A percentile compares a stretch with the other conserved stretches of the same genome.
Evolutionary conservation across 2,329 filamentous ascomycete species (phyloP).

Genomic region (Epichloe coenophiala): DNA sequence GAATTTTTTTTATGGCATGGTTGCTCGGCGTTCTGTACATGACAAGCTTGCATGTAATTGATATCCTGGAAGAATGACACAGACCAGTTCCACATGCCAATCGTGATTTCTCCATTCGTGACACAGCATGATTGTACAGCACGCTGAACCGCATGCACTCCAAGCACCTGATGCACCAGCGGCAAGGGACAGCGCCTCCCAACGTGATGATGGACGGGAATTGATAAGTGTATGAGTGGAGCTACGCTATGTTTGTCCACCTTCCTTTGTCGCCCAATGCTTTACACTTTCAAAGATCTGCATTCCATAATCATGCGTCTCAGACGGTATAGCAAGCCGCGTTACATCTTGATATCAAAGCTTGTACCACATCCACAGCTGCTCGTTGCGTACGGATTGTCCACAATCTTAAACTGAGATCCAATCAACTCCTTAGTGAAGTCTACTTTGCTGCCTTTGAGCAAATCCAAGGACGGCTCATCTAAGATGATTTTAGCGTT

Average conservation of each 20-base stretch:
- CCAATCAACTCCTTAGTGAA: constrained; percentile 90
- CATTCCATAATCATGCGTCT: not conserved
- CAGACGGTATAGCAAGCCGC: not conserved
- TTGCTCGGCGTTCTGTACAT: constrained; percentile 27
- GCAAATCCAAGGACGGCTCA: constrained; percentile 67
- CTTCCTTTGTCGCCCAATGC: not conserved
- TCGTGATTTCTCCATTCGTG: not conserved
- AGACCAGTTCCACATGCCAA: constrained; percentile 20
- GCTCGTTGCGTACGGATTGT: constrained; percentile 83
- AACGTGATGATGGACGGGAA: too few relatives aligned
- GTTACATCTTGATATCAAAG: constrained; percentile 73
- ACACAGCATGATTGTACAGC: not conserved
- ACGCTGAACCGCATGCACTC: too few relatives aligned
- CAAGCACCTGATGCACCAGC: too few relatives aligned
- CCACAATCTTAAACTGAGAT: constrained; percentile 85
- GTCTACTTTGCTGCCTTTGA: constrained; percentile 91
- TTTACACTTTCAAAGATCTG: not conserved
- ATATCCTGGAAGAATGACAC: constrained; percentile 27
- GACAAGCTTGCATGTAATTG: constrained; percentile 25
- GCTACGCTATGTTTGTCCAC: not conserved
- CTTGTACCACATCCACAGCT: constrained; percentile 96
- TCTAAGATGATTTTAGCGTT: constrained; percentile 79
- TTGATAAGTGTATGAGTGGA: not conserved
- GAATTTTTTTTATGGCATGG: constrained; percentile 14
- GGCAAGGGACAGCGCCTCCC: too few relatives aligned